Evolutionary conservation across 371 early-diverging fungal genomes (phyloP).

Genomic region (Syncephalastrum contaminatum): DNA sequence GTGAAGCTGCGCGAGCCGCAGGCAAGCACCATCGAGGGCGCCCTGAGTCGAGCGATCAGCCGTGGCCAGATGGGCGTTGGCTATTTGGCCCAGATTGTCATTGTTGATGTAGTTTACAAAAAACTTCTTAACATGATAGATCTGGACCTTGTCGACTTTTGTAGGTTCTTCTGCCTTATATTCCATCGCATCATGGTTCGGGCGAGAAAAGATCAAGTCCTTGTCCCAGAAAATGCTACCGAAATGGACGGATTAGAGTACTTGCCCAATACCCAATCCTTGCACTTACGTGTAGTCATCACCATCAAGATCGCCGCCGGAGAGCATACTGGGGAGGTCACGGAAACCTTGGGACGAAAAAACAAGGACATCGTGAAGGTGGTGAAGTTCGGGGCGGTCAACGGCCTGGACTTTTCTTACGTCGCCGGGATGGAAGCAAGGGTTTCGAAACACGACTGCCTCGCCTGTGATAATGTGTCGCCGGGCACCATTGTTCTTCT

Average conservation of each 20-base stretch:
- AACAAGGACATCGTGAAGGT: slow-evolving; percentile 73
- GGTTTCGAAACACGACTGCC: slow-evolving; percentile 66
- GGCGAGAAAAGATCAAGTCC: slow-evolving; percentile 50
- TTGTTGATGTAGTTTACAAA: slow-evolving; percentile 74
- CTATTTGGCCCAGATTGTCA: slow-evolving; percentile 77
- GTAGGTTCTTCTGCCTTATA: slow-evolving; percentile 44
- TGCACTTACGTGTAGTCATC: slow-evolving; percentile 64
- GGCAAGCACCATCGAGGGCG: slow-evolving; percentile 51
- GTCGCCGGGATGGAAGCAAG: slow-evolving; percentile 87
- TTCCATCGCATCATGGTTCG: slow-evolving; percentile 58
- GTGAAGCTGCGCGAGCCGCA: slow-evolving; percentile 68
- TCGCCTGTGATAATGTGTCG: slow-evolving; percentile 42
- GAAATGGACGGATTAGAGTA: not conserved
- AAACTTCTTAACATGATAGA: slow-evolving; percentile 62
- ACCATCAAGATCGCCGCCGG: slow-evolving; percentile 88
- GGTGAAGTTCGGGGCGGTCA: slow-evolving; percentile 52
- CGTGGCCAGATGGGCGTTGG: slow-evolving; percentile 70
- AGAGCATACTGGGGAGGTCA: slow-evolving; percentile 75
- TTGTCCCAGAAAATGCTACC: slow-evolving; percentile 69
- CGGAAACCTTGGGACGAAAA: slow-evolving; percentile 76
- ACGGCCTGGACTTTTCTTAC: slow-evolving; percentile 69
- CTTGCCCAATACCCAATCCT: not conserved
- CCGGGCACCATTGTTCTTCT: slow-evolving; percentile 14
- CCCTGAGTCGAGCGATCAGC: slow-evolving; percentile 59
- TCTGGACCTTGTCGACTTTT: slow-evolving; percentile 44